Evolutionary conservation across 1,139 yeast species (phyloP).

Genomic region (Nakaseomyces delphensis): DNA sequence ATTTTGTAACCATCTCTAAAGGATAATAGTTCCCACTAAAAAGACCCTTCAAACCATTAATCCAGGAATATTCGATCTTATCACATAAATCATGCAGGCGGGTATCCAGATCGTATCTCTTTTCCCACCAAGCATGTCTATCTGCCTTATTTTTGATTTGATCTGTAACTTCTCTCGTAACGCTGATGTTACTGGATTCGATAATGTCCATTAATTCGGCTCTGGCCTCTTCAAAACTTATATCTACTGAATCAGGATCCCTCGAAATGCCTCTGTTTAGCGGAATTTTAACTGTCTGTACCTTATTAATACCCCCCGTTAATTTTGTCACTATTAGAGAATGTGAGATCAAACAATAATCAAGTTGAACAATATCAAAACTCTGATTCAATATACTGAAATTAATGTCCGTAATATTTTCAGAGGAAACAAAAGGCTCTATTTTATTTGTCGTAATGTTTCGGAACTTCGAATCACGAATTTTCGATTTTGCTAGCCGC

Average conservation of each 20-base stretch:
- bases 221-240: constrained; percentile 43
- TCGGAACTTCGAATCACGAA: too few relatives aligned
- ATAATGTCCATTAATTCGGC: constrained; percentile 45
- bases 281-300: constrained; percentile 53
- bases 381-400: background rate
- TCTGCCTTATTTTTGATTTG: constrained; percentile 45
- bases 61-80: constrained; percentile 58
- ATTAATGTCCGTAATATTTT: background rate
- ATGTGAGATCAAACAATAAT: constrained; percentile 50
- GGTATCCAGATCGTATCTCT: constrained; percentile 54
- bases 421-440: background rate
- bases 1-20: constrained; percentile 29
- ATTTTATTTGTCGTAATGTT: too few relatives aligned
- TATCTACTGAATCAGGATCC: constrained; percentile 37
- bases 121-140: constrained; percentile 70
- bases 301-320: constrained; percentile 29
- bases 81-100: constrained; percentile 46
- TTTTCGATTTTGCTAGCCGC: too few relatives aligned
- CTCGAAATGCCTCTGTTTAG: constrained; percentile 44
- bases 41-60: constrained; percentile 66
- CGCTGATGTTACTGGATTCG: constrained; percentile 50
- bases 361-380: constrained; percentile 46
- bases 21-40: constrained; percentile 35
- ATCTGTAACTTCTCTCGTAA: constrained; percentile 45
- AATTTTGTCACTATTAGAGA: constrained; percentile 48